Evolutionary conservation across 202 grass and related monocot species (phyloP), one percentile per base, ranked within the genome.

Genomic region (Carex arenaria): DNA sequence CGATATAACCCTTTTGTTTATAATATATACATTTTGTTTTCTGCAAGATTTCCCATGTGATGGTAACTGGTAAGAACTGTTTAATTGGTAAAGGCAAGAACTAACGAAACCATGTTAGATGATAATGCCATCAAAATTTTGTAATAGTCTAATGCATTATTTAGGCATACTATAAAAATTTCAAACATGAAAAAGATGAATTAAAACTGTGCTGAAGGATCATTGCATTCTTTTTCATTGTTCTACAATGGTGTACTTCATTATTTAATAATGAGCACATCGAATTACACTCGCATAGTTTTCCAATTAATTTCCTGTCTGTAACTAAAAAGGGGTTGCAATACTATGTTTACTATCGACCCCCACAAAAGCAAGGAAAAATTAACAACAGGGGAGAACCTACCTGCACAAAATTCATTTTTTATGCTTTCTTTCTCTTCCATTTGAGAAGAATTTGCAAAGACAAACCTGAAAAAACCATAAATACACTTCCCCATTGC

Each of bases 381-480:
- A 32, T 55, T 76, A 55, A 26, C 14, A 54, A 10, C 9, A 78
- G 15, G 18, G 5, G 19, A 57, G 78, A 40, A 85, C 75, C 20
- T 64, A 83, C 77, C 57, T 0, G 73, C 87, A 75, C 89, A 69
- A 87, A 82, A 82, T 62, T 85, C 85, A 77, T 80, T 23, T 69
- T 87, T 66, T 85, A 89, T 36, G 49, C 74, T 81, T 93, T 95
- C 73, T 88, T 92, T 89, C 78, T 91, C 86, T 93, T 90, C 92
- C 92, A 98, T 67, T 98, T 98, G 86, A 98, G 92, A 82, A 83
- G 85, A 66, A 99, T 99, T 88, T 99, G 96, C 56, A 96, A 80
- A 78, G 96, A 92, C 20, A 99, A 91, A 14, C 96, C 96, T 56
- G 90, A 84, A 71, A 98, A 99, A 55, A 99, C 96, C 91, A 94